Evolutionary conservation across 371 early-diverging fungal genomes (phyloP).

Genomic region (Batrachochytrium dendrobatidis): DNA sequence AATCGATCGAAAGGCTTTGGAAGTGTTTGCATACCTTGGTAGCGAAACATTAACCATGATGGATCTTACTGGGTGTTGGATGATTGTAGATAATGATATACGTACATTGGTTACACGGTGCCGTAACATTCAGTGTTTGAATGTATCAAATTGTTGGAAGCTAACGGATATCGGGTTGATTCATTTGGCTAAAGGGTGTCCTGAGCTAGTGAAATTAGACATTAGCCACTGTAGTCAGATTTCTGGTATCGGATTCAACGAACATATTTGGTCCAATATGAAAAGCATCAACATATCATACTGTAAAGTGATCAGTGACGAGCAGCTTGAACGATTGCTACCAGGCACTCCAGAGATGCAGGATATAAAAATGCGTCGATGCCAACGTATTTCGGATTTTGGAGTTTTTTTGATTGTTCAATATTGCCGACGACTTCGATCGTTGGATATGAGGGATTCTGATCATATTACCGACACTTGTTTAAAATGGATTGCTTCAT

Average conservation of each 20-base stretch:
- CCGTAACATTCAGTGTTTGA: conserved; percentile 24
- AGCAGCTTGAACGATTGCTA: conserved; percentile 34
- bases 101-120: conserved; percentile 18
- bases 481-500: conserved; percentile 41
- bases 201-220: conserved; percentile 23
- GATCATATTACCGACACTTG: conserved; percentile 39
- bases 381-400: conserved; percentile 35
- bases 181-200: conserved; percentile 16
- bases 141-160: conserved; percentile 41
- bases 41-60: conserved; percentile 19
- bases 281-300: conserved; percentile 27
- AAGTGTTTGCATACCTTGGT: conserved; percentile 13
- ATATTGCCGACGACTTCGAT: conserved; percentile 29
- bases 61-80: conserved; percentile 32
- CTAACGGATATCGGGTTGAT: conserved; percentile 33
- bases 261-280: conserved; percentile 28
- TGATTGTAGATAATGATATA: conserved; percentile 30
- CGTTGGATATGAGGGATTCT: conserved; percentile 33
- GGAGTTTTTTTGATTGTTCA: conserved; percentile 36
- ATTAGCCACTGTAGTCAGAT: conserved; percentile 39
- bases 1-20: conserved; percentile 3
- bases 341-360: conserved; percentile 22
- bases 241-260: conserved; percentile 27
- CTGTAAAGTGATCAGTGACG: conserved; percentile 39
- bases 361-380: conserved; percentile 26